Conservation (phyloP, 495 filamentous ascomycete species). For the Hypoxylon intermedium region DNA sequence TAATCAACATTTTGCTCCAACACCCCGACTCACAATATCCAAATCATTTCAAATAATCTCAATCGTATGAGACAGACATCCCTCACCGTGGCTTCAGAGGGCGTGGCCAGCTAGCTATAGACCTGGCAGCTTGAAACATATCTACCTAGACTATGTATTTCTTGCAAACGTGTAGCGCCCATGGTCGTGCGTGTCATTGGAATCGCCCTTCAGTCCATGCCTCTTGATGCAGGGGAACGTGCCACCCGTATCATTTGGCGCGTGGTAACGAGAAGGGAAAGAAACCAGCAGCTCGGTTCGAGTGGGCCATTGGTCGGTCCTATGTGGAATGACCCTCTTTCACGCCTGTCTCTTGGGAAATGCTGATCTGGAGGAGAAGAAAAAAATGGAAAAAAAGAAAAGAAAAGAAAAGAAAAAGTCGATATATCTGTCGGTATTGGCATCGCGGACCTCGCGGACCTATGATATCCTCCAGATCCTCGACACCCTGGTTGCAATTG, state of each 20-base stretch:
- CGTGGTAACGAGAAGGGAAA: slow-evolving; percentile 28
- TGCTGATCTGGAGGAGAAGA: slow-evolving; percentile 38
- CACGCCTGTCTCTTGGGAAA: background rate
- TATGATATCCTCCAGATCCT: slow-evolving; percentile 23
- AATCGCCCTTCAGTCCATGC: slow-evolving; percentile 29
- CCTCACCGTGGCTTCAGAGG: background rate
- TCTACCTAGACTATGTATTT: too few species aligned
- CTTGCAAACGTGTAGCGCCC: too few species aligned
- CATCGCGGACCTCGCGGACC: background rate
- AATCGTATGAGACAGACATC: too few species aligned
- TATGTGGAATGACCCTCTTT: slow-evolving; percentile 20
- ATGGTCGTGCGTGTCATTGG: too few species aligned
- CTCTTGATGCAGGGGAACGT: slow-evolving; percentile 37
- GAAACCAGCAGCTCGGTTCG: slow-evolving; percentile 29
- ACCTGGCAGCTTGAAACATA: too few species aligned
- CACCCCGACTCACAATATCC: too few species aligned
- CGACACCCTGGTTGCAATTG: slow-evolving; percentile 20
- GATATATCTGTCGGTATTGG: slow-evolving; percentile 4
- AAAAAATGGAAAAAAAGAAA: too few species aligned
- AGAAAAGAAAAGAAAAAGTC: too few species aligned
- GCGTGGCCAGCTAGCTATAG: too few species aligned
- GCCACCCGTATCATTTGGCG: slow-evolving; percentile 34
- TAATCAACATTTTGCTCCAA: too few species aligned
- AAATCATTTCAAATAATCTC: too few species aligned
- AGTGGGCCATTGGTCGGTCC: slow-evolving; percentile 29